These are phyloP conservation scores for Debaryomyces castellii DNA, from an alignment of 805 yeast species.

Conservation along the genomic window DNA sequence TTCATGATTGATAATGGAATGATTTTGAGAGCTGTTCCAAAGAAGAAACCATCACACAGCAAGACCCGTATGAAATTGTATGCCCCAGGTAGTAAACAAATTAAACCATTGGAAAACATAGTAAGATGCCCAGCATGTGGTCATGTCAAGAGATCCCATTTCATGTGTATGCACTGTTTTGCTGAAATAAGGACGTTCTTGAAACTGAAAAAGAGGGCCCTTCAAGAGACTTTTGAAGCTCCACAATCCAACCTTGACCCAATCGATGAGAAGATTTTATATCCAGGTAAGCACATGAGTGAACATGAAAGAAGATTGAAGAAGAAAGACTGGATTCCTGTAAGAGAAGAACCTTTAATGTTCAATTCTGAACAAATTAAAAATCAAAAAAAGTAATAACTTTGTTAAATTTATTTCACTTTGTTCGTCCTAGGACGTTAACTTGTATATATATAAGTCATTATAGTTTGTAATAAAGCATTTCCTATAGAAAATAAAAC, in stretches of 20 bases:
- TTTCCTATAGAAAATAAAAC: not conserved
- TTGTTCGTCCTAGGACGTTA: not conserved
- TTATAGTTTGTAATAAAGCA: not conserved
- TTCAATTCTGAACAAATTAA: conserved; percentile 24
- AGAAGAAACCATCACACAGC: conserved; percentile 86
- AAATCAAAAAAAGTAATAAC: conserved; percentile 10
- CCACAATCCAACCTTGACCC: conserved; percentile 51
- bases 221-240: conserved; percentile 25
- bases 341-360: conserved; percentile 42
- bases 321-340: conserved; percentile 45
- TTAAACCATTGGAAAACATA: conserved; percentile 70
- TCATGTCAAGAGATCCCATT: conserved; percentile 82
- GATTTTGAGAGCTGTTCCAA: conserved; percentile 83
- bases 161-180: conserved; percentile 91
- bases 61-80: conserved; percentile 81
- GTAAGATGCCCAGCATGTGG: conserved; percentile 97
- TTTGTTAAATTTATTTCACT: not conserved
- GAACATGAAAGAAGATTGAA: conserved; percentile 29
- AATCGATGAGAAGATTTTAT: conserved; percentile 61
- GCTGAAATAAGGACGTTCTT: conserved; percentile 75
- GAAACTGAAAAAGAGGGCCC: conserved; percentile 46
- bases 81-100: conserved; percentile 80
- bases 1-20: conserved; percentile 62
- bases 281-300: conserved; percentile 66
- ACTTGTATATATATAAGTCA: conserved; percentile 2